Conservation (phyloP, 495 filamentous ascomycete genomes). For the Aspergillus avenaceus region DNA sequence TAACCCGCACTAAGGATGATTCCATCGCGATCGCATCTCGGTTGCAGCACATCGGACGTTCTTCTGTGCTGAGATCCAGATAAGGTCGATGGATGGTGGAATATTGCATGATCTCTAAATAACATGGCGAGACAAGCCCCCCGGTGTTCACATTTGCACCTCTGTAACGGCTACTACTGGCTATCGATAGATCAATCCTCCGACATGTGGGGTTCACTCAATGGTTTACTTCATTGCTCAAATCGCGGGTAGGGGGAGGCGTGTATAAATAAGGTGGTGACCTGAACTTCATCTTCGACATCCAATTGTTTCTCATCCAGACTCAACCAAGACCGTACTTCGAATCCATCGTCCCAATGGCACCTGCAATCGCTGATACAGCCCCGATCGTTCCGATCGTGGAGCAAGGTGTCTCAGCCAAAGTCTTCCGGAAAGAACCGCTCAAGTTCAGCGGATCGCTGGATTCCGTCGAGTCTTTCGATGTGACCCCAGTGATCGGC, state of each 20-base stretch:
- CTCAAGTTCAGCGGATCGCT: constrained; percentile 50
- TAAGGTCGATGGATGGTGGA: no score
- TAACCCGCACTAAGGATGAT: not conserved
- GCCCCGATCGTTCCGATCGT: constrained; percentile 10
- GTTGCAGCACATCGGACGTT: no score
- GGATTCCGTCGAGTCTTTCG: constrained; percentile 55
- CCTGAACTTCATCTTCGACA: no score
- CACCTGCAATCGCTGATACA: constrained; percentile 20
- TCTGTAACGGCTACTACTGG: no score
- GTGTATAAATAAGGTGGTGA: no score
- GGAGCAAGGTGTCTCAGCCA: constrained; percentile 11
- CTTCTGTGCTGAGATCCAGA: no score
- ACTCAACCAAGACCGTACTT: not conserved
- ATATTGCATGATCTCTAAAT: not conserved
- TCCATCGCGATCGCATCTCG: not conserved
- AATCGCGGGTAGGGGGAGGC: no score
- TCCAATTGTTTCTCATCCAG: no score
- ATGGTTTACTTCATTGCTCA: no score
- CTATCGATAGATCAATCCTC: not conserved
- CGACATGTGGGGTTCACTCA: not conserved
- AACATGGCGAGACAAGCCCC: not conserved
- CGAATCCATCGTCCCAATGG: constrained; percentile 11
- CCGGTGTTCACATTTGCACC: no score
- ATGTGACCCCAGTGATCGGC: constrained; percentile 66
- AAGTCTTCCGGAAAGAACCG: constrained; percentile 27